Base-by-base conservation (phyloP, 257 asterid species). In the Marsdenia floribunda region DNA sequence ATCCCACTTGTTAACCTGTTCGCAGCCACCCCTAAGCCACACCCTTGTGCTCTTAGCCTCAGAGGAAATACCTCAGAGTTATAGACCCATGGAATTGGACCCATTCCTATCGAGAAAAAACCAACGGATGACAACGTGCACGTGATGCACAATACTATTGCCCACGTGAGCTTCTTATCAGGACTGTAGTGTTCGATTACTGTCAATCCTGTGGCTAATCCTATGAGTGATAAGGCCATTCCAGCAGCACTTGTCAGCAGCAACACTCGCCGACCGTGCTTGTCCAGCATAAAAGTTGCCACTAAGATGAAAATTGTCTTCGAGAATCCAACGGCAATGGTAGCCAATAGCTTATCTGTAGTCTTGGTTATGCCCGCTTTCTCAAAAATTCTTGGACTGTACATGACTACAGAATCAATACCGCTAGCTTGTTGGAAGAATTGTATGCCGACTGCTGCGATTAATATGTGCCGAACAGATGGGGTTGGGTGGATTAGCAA, bases 231-330 rank as follows among this genome's bases (percentile, higher is more conserved):
- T 0, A 70, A 9, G 0, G 73, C 72, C 80, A 90, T 57, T 5
- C 96, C 93, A 5, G 87, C 93, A 14, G 82, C 72, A 69, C 93
- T 90, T 6, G 84, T 35, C 70, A 89, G 84, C 5, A 89, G 90
- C 65, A 89, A 77, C 11, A 79, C 75, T 16, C 93, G 80, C 12
- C 96, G 86, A 6, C 96, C 93, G 38, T 83, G 47, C 60, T 22
- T 81, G 80, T 88, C 96, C 1, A 88, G 86, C 15, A 79, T 53
- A 68, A 85, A 88, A 3, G 93, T 88, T 2, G 96, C 81, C 24
- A 89, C 89, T 21, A 89, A 63, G 54, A 85, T 73, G 79, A 82
- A 88, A 1, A 77, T 0, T 0, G 90, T 89, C 73, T 88, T 88
- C 26, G 86, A 66, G 1, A 82, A 21, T 18, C 96, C 92, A 3